Evolutionary conservation across 305 asterid genomes (phyloP), one percentile per base, ranked within the genome.

Genomic region (Fraxinus sp.): DNA sequence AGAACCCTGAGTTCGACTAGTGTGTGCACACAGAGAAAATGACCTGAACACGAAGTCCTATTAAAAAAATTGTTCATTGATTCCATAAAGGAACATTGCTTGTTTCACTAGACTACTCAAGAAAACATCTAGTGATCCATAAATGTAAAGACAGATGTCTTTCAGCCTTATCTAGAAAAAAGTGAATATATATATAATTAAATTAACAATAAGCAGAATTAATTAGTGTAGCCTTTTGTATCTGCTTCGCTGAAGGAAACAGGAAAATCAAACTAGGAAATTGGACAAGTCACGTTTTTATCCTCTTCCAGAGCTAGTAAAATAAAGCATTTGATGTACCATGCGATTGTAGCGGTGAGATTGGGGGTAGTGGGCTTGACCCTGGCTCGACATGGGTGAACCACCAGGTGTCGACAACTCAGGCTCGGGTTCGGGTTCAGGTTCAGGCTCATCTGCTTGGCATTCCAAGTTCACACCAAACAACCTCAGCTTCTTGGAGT

Each of bases 381-480:
- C 81, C 77, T 78, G 86, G 86, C 83, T 81, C 78, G 90, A 88
- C 91, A 80, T 81, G 10, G 88, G 86, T 52, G 89, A 86, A 59
- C 86, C 86, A 36, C 64, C 75, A 3, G 90, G 85, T 6, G 88
- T 84, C 8, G 88, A 76, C 13, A 88, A 57, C 71, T 33, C 76
- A 3, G 76, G 18, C 37, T 86, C 88, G 20, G 14, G 66, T 7
- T 57, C 68, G 20, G 13, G 66, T 7, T 59, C 70, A 1, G 1
- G 64, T 57, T 59, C 71, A 0, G 90, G 78, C 7, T 79, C 87
- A 7, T 89, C 92, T 0, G 89, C 74, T 28, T 88, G 88, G 82
- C 92, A 91, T 77, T 91, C 95, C 81, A 91, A 24, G 88, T 91
- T 90, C 74, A 91, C 95, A 8, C 95, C 95, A 49, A 91, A 91